A percentile compares a stretch with the other conserved stretches of the same genome.
Evolutionary conservation across 1,284 basidiomycete genomes (phyloP).

Genomic region (Tylopilus sp.): DNA sequence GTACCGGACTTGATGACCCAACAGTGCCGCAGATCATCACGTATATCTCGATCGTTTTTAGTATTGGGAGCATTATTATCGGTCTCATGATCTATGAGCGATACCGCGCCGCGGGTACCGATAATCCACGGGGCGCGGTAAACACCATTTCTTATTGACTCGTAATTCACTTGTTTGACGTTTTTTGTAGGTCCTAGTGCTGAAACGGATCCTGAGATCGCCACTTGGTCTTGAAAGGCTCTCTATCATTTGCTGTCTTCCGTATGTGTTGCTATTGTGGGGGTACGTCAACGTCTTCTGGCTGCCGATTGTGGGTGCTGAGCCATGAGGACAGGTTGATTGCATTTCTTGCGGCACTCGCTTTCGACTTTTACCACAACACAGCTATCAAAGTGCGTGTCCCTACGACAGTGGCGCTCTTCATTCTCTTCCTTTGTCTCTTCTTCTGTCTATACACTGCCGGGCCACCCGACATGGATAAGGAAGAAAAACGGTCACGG

Average conservation of each 20-base stretch:
- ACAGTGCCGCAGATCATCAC: slow-evolving; percentile 36
- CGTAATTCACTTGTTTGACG: slow-evolving; percentile 3
- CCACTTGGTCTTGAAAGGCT: slow-evolving; percentile 39
- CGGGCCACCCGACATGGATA: slow-evolving; percentile 26
- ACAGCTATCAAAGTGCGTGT: slow-evolving; percentile 38
- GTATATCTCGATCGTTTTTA: slow-evolving; percentile 44
- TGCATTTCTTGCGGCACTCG: slow-evolving; percentile 35
- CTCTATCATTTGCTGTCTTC: slow-evolving; percentile 44
- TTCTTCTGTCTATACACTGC: slow-evolving; percentile 37
- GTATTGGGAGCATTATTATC: slow-evolving; percentile 38
- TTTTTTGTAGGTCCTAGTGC: slow-evolving; percentile 31
- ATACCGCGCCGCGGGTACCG: slow-evolving; percentile 45
- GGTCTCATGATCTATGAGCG: slow-evolving; percentile 45
- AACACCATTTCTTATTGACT: background rate
- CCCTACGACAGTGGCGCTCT: slow-evolving; percentile 35
- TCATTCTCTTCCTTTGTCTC: slow-evolving; percentile 28
- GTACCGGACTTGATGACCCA: slow-evolving; percentile 16
- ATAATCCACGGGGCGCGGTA: slow-evolving; percentile 44
- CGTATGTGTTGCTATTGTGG: slow-evolving; percentile 44
- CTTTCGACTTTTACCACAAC: slow-evolving; percentile 30
- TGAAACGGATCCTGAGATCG: slow-evolving; percentile 40
- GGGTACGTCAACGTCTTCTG: slow-evolving; percentile 26
- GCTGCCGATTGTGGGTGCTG: background rate
- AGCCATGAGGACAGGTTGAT: slow-evolving; percentile 28
- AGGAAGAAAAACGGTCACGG: slow-evolving; percentile 20